phyloP scores from a whole-genome alignment of 116 monocot genomes.

The Trichopus zeylanicus region DNA sequence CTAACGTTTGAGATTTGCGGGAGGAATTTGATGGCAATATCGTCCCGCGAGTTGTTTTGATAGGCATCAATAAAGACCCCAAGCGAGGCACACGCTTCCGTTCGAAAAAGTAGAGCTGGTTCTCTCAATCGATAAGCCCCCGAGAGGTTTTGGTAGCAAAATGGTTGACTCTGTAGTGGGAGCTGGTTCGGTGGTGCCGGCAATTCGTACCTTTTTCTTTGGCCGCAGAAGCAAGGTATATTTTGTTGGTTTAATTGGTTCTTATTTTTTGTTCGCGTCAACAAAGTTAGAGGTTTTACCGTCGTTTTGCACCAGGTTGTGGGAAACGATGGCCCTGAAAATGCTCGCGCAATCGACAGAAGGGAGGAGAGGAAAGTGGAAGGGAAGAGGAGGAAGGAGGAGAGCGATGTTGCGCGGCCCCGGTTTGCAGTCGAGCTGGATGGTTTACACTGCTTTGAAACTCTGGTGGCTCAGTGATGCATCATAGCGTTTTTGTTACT shows the following conservation, averaged over 20 bases:
- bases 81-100: no score
- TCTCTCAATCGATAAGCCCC: no score
- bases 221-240: neutral
- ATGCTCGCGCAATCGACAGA: neutral
- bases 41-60: no score
- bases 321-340: neutral
- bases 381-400: neutral
- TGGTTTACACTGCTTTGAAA: slow-evolving; percentile 1
- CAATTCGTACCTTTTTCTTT: neutral
- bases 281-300: neutral
- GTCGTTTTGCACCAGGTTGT: neutral
- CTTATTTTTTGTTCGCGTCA: neutral
- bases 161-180: neutral
- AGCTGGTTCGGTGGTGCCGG: neutral
- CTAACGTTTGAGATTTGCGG: no score
- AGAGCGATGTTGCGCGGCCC: neutral
- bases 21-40: no score
- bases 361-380: neutral
- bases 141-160: neutral
- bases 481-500: neutral
- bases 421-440: slow-evolving; percentile 1
- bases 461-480: neutral
- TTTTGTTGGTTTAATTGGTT: neutral
- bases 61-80: no score
- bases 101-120: no score